These are phyloP conservation scores for Hirschfeldia incana DNA, from an alignment of 345 rosid genomes.

Conservation along the genomic window DNA sequence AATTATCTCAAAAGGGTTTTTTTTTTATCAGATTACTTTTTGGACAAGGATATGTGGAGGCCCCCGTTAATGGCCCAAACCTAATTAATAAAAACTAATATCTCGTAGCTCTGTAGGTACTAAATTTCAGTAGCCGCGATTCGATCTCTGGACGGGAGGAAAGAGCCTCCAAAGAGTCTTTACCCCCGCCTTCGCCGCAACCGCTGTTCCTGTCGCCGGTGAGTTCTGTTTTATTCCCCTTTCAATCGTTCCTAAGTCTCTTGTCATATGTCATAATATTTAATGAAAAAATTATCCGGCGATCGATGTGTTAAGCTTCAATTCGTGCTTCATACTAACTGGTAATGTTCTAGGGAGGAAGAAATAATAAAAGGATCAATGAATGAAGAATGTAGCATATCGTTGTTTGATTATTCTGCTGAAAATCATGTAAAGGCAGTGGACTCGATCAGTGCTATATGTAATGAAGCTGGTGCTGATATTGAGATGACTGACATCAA, in stretches of 20 bases:
- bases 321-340: constrained; percentile 7
- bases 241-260: not conserved
- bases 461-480: constrained; percentile 49
- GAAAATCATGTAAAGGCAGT: constrained; percentile 66
- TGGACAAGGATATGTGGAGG: not conserved
- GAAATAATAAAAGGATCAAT: constrained; percentile 7
- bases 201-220: constrained; percentile 25
- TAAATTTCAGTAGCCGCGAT: not conserved
- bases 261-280: not conserved
- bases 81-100: not conserved
- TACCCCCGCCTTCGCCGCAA: constrained; percentile 12
- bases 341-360: not conserved
- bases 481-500: constrained; percentile 38
- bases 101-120: too few species aligned
- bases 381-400: constrained; percentile 47
- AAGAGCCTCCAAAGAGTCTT: not conserved
- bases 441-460: constrained; percentile 52
- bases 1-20: too few species aligned
- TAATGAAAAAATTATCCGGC: not conserved
- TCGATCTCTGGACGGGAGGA: constrained; percentile 29
- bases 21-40: not conserved
- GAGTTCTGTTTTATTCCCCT: not conserved
- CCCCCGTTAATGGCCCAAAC: constrained; percentile 28
- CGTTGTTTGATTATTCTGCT: constrained; percentile 59
- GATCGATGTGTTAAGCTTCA: not conserved